phyloP scores from a whole-genome alignment of 306 rosid species.

The Quillaja saponaria region DNA sequence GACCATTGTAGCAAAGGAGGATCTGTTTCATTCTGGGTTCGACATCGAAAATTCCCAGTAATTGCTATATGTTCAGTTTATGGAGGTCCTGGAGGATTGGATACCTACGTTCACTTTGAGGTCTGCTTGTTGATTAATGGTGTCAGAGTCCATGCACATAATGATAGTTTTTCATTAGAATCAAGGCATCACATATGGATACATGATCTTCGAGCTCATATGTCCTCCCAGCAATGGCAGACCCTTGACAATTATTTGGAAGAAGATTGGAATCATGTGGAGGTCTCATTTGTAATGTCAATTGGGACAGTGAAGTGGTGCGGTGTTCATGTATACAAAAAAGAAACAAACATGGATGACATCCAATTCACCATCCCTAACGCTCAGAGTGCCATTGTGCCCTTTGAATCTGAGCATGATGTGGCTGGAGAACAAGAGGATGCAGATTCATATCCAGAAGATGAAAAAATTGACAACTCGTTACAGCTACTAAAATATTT shows the following conservation, averaged over 20 bases:
- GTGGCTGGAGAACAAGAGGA: no score
- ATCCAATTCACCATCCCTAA: no score
- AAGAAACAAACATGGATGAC: no score
- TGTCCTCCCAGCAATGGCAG: not conserved
- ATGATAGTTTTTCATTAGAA: no score
- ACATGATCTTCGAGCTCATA: not conserved
- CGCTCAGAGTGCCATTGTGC: no score
- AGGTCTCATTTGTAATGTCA: not conserved
- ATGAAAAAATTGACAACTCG: no score
- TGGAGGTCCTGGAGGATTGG: no score
- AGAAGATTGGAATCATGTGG: slow-evolving; percentile 25
- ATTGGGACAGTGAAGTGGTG: not conserved
- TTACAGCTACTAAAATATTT: no score
- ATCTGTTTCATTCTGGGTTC: slow-evolving; percentile 25
- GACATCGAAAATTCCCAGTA: slow-evolving; percentile 18
- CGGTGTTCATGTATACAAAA: no score
- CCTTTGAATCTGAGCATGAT: no score
- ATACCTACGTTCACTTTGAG: not conserved
- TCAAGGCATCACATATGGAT: slow-evolving; percentile 9
- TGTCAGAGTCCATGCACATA: no score
- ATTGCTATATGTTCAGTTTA: not conserved
- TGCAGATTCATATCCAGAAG: no score
- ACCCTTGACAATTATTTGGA: not conserved
- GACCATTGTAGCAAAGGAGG: not conserved
- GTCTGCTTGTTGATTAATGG: slow-evolving; percentile 18